Evolutionary conservation across 176 grass and related monocot genomes (phyloP).

Genomic region (Musa acuminata): DNA sequence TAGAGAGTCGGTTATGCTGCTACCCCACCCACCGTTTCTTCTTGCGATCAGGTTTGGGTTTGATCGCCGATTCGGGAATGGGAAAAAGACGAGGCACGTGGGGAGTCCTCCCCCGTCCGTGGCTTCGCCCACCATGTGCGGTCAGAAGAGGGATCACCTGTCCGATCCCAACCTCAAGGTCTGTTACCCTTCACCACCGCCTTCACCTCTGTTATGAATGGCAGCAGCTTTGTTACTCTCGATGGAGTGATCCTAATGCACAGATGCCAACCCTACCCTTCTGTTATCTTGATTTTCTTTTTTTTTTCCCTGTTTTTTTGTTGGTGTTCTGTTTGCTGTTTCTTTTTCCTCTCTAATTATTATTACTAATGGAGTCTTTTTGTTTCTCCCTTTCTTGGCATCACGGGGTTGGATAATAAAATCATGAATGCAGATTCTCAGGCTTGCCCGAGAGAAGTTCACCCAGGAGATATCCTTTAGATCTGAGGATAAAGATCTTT

Average conservation of each 20-base stretch:
- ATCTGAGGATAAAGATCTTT: conserved; percentile 31
- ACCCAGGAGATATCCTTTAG: conserved; percentile 27
- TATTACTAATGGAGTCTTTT: not conserved
- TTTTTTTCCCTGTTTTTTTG: not conserved
- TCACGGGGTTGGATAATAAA: not conserved
- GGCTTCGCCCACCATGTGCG: conserved; percentile 31
- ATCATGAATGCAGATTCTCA: conserved; percentile 23
- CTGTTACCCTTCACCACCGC: not conserved
- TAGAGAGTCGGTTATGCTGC: conserved; percentile 18
- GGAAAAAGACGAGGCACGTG: conserved; percentile 34
- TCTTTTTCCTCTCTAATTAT: conserved; percentile 1
- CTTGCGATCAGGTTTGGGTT: conserved; percentile 33
- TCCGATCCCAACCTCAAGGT: conserved; percentile 19
- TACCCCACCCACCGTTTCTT: conserved; percentile 30
- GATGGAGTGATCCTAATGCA: conserved; percentile 1
- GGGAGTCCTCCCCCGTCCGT: conserved; percentile 29
- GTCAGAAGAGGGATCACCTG: conserved; percentile 14
- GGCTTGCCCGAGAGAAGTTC: conserved; percentile 37
- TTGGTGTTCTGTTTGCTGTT: not conserved
- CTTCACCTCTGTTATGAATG: not conserved
- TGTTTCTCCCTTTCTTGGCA: not conserved
- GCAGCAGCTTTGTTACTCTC: not conserved
- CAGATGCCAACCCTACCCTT: not conserved
- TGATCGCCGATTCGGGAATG: conserved; percentile 33
- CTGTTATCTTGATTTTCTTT: not conserved